Evolutionary conservation across 2,329 filamentous ascomycete species (phyloP).

Genomic region (Capronia coronata): DNA sequence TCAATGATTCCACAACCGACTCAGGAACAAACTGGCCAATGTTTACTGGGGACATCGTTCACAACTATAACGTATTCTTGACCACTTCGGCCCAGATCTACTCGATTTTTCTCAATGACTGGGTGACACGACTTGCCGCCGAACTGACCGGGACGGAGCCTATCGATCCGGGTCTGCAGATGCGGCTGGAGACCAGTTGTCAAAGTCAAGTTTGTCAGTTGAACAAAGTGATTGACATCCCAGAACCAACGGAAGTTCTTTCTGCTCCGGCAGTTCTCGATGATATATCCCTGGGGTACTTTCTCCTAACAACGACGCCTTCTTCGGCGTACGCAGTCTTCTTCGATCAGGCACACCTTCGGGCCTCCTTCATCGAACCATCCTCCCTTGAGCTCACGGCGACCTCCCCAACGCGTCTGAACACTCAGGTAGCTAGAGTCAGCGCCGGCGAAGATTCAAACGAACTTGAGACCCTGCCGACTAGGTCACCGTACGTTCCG

Average conservation of each 20-base stretch:
- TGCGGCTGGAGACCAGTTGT: constrained; percentile 52
- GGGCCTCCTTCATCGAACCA: constrained; percentile 7
- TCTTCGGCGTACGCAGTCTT: constrained; percentile 46
- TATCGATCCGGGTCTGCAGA: constrained; percentile 48
- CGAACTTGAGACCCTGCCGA: constrained; percentile 31
- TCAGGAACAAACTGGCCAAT: constrained; percentile 42
- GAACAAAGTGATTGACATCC: constrained; percentile 42
- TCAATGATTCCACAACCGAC: constrained; percentile 26
- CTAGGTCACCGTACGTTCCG: constrained; percentile 36
- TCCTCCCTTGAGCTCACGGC: constrained; percentile 15
- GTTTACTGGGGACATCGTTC: constrained; percentile 51
- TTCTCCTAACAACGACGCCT: constrained; percentile 47
- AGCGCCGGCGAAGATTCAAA: not conserved
- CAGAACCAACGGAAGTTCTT: constrained; percentile 33
- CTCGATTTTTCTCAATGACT: constrained; percentile 51
- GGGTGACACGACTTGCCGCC: constrained; percentile 51
- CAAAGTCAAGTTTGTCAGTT: constrained; percentile 46
- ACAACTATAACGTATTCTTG: constrained; percentile 54
- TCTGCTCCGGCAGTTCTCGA: constrained; percentile 49
- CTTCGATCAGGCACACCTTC: constrained; percentile 44
- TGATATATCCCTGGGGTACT: constrained; percentile 52
- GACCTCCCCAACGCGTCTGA: constrained; percentile 9
- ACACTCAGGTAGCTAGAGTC: constrained; percentile 22
- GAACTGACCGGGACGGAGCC: constrained; percentile 40
- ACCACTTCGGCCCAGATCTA: constrained; percentile 50